These are phyloP conservation scores for Yamagishiella unicocca DNA, from an alignment of 139 green algal species.

Conservation along the genomic window DNA sequence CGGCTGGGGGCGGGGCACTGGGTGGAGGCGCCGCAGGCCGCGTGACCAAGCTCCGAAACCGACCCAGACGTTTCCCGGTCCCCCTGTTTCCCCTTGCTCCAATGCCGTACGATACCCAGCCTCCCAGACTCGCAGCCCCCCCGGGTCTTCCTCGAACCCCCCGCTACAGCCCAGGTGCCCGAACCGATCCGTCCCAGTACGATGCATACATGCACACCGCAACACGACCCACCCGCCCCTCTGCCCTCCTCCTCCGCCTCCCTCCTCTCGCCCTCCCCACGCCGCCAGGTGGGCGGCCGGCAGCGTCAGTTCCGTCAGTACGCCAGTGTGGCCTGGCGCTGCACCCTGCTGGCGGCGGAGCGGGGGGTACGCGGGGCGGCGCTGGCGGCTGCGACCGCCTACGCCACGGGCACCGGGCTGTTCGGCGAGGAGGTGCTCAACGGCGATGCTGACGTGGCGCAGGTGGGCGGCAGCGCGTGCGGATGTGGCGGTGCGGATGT, in stretches of 20 bases:
- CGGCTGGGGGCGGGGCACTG: background rate
- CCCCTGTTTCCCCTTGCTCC: too few species aligned
- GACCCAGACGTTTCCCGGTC: too few species aligned
- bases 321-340: conserved; percentile 14
- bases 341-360: conserved; percentile 47
- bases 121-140: too few species aligned
- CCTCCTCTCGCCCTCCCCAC: background rate
- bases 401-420: conserved; percentile 37
- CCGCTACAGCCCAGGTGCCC: too few species aligned
- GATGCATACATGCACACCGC: too few species aligned
- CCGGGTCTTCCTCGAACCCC: too few species aligned
- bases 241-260: background rate
- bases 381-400: conserved; percentile 46
- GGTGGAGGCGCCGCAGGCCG: too few species aligned
- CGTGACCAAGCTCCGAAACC: too few species aligned
- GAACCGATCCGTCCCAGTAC: too few species aligned
- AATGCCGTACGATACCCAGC: too few species aligned
- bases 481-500: too few species aligned
- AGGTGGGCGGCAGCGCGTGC: conserved; percentile 16
- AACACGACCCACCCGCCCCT: background rate
- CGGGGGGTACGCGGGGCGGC: conserved; percentile 53
- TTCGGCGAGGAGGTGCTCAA: conserved; percentile 7
- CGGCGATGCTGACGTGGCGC: background rate
- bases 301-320: background rate
- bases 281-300: conserved; percentile 7